Evolutionary conservation across 768 basidiomycete genomes (phyloP).

Genomic region (Lactarius pseudohatsudake): DNA sequence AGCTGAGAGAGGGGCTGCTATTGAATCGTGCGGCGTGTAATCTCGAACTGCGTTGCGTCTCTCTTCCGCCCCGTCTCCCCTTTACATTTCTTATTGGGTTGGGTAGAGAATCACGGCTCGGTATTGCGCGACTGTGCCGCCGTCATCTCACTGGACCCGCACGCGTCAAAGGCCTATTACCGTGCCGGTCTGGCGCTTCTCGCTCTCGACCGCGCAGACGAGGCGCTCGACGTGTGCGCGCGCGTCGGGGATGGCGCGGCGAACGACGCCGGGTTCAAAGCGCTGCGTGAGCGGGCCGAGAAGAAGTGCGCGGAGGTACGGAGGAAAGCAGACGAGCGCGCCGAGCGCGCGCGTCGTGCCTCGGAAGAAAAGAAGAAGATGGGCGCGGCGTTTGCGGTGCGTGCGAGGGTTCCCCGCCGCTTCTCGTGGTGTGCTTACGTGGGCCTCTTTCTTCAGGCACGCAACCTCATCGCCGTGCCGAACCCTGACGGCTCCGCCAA

Average conservation of each 20-base stretch:
- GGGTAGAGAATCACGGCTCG: slow-evolving; percentile 80
- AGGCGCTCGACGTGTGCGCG: slow-evolving; percentile 80
- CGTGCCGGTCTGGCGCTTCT: slow-evolving; percentile 79
- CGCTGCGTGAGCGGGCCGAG: slow-evolving; percentile 47
- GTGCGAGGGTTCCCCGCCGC: slow-evolving; percentile 29
- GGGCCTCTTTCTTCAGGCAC: slow-evolving; percentile 51
- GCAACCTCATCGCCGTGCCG: slow-evolving; percentile 64
- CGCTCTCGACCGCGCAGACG: slow-evolving; percentile 70
- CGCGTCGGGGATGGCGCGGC: slow-evolving; percentile 63
- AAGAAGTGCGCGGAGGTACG: slow-evolving; percentile 52
- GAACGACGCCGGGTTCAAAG: slow-evolving; percentile 53
- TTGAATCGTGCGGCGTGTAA: slow-evolving; percentile 95
- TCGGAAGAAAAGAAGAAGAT: slow-evolving; percentile 55
- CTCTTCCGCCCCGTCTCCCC: not conserved
- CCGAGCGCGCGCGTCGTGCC: slow-evolving; percentile 50
- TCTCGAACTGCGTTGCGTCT: slow-evolving; percentile 70
- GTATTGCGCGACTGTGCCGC: slow-evolving; percentile 84
- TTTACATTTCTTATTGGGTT: not conserved
- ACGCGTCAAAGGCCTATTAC: slow-evolving; percentile 81
- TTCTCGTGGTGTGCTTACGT: slow-evolving; percentile 3
- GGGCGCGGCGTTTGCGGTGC: slow-evolving; percentile 62
- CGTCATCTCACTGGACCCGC: slow-evolving; percentile 60
- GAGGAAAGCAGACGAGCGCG: slow-evolving; percentile 48
- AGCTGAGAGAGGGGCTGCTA: slow-evolving; percentile 63
- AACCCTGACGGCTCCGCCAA: slow-evolving; percentile 51